Base-by-base conservation (phyloP, 768 basidiomycete genomes). In the Austroboletus eburneus region DNA sequence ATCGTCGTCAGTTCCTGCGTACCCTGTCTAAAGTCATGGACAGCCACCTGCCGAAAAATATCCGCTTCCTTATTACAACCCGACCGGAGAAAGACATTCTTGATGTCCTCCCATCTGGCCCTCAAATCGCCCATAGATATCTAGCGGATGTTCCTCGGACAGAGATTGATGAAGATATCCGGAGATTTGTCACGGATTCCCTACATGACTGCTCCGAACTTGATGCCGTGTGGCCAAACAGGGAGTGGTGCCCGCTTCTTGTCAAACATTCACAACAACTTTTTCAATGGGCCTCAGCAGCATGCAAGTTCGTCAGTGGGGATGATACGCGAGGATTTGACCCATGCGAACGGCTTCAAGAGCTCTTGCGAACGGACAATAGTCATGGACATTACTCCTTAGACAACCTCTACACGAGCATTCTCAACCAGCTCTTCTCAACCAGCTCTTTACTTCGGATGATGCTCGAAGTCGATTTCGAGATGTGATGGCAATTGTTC, bases 261-360 rank as follows among this genome's bases (percentile, higher is more conserved):
- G 55, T 57, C 34, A 25, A 48, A 13, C 57, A 45, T 12, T 63
- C 66, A 1, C 57, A 67, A 17, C 64, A 49, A 14, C 59, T 68
- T 22, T 68, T 69, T 43, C 61, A 67, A 41, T 69, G 64, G 66
- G 66, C 68, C 1, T 56, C 46, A 14, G 66, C 64, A 3, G 68
- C 59, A 6, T 65, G 64, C 49, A 45, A 39, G 9, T 62, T 56
- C 18, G 59, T 67, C 21, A 45, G 54, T 22, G 57, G 62, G 9
- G 51, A 49, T n/a, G 51, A 49, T 20, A 44, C 12, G 5, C 27
- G 7, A 5, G 12, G 27, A 5, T 18, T 4, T 9, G 12, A 27
- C 5, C 27, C 27, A 6, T 27, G 7, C 12, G 50, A 61, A n/a
- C 52, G 53, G 16, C 44, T 59, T 12, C n/a, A 43, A 18, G 32